Percentiles rank a stretch among this genome's conserved stretches.
Evolutionary conservation across 306 rosid genomes (phyloP).

Genomic region (Rubus parviflorus): DNA sequence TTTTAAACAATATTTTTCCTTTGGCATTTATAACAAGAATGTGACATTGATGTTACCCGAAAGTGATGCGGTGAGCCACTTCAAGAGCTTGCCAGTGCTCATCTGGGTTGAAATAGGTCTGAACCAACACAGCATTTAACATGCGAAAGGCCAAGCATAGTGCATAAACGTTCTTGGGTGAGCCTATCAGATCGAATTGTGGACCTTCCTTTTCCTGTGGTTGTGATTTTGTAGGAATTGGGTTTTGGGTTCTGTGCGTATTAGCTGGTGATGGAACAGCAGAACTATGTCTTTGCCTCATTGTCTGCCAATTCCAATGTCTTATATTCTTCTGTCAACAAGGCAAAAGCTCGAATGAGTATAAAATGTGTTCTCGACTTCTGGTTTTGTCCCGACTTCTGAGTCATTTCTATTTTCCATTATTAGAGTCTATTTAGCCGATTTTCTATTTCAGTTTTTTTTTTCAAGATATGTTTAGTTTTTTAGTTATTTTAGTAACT

Average conservation of each 20-base stretch:
- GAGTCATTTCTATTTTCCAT: no score
- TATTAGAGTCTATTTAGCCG: no score
- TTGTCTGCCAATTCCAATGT: constrained; percentile 15
- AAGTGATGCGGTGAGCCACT: constrained; percentile 81
- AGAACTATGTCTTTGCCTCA: constrained; percentile 52
- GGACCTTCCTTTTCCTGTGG: constrained; percentile 14
- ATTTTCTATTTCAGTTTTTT: no score
- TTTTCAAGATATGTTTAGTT: no score
- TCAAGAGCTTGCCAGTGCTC: constrained; percentile 98
- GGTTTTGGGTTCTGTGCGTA: not conserved
- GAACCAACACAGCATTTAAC: constrained; percentile 66
- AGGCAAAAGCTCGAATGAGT: not conserved
- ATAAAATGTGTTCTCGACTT: not conserved
- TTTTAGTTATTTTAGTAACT: no score
- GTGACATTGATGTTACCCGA: constrained; percentile 46
- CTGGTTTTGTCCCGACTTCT: no score
- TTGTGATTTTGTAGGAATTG: constrained; percentile 26
- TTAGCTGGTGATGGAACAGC: constrained; percentile 18
- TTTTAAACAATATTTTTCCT: not conserved
- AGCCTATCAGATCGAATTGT: constrained; percentile 5
- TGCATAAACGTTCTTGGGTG: constrained; percentile 40
- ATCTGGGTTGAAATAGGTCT: constrained; percentile 91
- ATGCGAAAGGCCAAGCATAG: constrained; percentile 74
- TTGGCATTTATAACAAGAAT: not conserved
- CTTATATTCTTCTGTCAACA: not conserved